Evolutionary conservation across 2,329 filamentous ascomycete genomes (phyloP).

Genomic region (Fusarium hostae): DNA sequence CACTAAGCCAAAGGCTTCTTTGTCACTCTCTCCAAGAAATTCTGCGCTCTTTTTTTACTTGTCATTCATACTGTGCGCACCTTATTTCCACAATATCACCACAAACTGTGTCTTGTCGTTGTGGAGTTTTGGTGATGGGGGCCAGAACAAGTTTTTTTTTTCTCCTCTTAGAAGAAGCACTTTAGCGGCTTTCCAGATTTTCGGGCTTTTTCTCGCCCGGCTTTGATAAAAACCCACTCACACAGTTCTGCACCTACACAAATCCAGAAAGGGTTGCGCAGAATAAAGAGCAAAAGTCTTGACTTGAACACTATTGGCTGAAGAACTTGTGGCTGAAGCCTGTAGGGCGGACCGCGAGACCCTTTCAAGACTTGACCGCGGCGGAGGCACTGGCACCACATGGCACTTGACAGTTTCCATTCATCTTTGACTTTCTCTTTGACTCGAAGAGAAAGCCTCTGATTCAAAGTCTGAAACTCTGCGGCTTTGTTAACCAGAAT

Average conservation of each 20-base stretch:
- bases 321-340: slow-evolving; percentile 22
- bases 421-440: slow-evolving; percentile 23
- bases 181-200: slow-evolving; percentile 23
- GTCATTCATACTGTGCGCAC: slow-evolving; percentile 35
- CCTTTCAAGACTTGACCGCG: slow-evolving; percentile 26
- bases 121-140: slow-evolving; percentile 25
- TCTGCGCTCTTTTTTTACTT: background rate
- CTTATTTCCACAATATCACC: slow-evolving; percentile 3
- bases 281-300: slow-evolving; percentile 19
- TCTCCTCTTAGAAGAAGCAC: slow-evolving; percentile 11
- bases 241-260: slow-evolving; percentile 22
- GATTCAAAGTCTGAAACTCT: slow-evolving; percentile 29
- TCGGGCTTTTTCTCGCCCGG: slow-evolving; percentile 3
- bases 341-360: slow-evolving; percentile 9
- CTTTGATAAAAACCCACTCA: slow-evolving; percentile 33
- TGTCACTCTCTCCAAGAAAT: background rate
- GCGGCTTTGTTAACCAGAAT: slow-evolving; percentile 27
- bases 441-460: slow-evolving; percentile 22
- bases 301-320: slow-evolving; percentile 22
- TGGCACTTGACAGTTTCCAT: slow-evolving; percentile 24
- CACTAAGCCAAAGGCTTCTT: slow-evolving; percentile 19
- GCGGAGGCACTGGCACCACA: slow-evolving; percentile 40
- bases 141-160: slow-evolving; percentile 28
- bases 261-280: slow-evolving; percentile 7
- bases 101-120: slow-evolving; percentile 18